These are phyloP conservation scores for Chrysochromulina parva DNA, from an alignment of 78 protist species.

Conservation along the genomic window DNA sequence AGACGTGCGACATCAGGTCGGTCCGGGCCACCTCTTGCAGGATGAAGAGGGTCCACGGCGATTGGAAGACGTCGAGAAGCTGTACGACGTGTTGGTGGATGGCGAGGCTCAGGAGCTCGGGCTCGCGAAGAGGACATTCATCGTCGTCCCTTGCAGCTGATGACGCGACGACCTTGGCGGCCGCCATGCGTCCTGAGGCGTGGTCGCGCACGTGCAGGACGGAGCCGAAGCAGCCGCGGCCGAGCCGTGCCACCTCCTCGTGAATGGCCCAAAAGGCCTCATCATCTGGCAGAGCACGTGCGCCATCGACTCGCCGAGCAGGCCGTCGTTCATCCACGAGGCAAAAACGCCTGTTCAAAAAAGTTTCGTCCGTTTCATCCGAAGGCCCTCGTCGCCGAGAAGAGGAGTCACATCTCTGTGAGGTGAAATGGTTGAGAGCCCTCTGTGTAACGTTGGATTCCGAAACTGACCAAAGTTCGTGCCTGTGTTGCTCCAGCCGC, in stretches of 20 bases:
- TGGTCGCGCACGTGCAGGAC: not conserved
- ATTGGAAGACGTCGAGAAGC: not conserved
- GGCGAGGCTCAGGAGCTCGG: too few species aligned
- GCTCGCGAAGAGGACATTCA: not conserved
- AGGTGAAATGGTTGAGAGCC: too few species aligned
- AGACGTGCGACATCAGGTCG: not conserved
- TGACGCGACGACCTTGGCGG: not conserved
- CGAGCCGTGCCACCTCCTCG: not conserved
- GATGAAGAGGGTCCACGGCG: not conserved
- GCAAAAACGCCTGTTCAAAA: too few species aligned
- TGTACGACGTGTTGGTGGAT: not conserved
- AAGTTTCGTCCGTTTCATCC: too few species aligned
- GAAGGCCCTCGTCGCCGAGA: too few species aligned
- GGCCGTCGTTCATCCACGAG: too few species aligned
- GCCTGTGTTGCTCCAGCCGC: too few species aligned
- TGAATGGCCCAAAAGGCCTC: not conserved
- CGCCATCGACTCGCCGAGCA: too few species aligned
- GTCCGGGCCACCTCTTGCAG: not conserved
- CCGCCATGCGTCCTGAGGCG: not conserved
- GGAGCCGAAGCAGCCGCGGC: not conserved
- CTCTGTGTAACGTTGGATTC: fast-evolving
- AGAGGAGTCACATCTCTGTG: too few species aligned
- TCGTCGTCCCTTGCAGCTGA: not conserved
- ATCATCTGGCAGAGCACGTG: too few species aligned
- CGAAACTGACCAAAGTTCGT: too few species aligned